Evolutionary conservation across 2,329 filamentous ascomycete genomes (phyloP).

Genomic region (Pseudopithomyces maydicus): DNA sequence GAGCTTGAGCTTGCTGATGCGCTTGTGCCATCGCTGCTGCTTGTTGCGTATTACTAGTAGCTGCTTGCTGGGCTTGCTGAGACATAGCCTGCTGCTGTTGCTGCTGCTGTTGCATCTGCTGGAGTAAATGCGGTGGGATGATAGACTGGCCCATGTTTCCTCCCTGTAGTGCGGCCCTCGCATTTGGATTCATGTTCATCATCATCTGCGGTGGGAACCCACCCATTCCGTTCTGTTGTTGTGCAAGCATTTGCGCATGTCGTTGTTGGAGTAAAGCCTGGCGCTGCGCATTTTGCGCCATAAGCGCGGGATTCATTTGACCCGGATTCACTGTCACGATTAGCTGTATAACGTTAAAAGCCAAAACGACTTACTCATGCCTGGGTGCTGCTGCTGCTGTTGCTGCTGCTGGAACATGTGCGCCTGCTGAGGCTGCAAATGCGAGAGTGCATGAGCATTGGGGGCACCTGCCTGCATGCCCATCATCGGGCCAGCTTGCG

Average conservation of each 20-base stretch:
- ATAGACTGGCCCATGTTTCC: conserved; percentile 30
- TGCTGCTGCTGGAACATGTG: conserved; percentile 62
- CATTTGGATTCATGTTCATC: conserved; percentile 6
- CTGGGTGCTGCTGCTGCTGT: conserved; percentile 46
- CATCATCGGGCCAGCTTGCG: conserved; percentile 74
- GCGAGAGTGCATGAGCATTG: conserved; percentile 73
- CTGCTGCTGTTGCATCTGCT: conserved; percentile 50
- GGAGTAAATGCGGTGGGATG: conserved; percentile 45
- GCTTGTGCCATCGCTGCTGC: conserved; percentile 53
- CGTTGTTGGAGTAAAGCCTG: conserved; percentile 52
- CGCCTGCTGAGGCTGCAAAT: conserved; percentile 68
- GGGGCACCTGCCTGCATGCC: conserved; percentile 72
- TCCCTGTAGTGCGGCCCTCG: conserved; percentile 20
- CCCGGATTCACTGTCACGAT: conserved; percentile 10
- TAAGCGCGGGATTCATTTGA: conserved; percentile 44
- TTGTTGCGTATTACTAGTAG: conserved; percentile 44
- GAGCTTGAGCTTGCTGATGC: conserved; percentile 35
- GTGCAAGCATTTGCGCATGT: conserved; percentile 59
- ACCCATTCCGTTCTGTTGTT: conserved; percentile 61
- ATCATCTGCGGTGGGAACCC: conserved; percentile 51
- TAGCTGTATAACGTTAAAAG: not conserved
- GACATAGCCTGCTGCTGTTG: conserved; percentile 50
- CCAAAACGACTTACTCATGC: conserved; percentile 42
- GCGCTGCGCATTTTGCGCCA: conserved; percentile 50
- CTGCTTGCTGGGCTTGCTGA: conserved; percentile 39